phyloP scores from a whole-genome alignment of 192 early-diverging fungal species.

The Linnemannia elongata region DNA sequence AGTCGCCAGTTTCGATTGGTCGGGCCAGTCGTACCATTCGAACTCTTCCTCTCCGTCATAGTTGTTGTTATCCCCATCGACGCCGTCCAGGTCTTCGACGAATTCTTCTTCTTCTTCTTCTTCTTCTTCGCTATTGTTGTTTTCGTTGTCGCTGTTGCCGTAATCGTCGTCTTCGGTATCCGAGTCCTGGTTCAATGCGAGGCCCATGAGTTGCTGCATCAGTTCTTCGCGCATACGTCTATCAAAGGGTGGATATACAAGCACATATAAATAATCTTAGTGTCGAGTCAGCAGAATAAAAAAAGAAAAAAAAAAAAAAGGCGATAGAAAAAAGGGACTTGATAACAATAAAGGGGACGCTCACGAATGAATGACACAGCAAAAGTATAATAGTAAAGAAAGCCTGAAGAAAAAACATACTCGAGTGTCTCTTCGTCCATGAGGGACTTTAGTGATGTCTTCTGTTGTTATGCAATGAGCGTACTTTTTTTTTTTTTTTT shows the following conservation, averaged over 20 bases:
- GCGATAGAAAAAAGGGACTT: neutral
- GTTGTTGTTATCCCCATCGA: neutral
- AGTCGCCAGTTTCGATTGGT: neutral
- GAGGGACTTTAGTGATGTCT: no score
- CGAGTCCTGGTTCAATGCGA: conserved; percentile 6
- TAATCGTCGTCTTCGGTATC: conserved; percentile 11
- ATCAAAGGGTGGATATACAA: neutral
- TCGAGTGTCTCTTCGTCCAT: conserved; percentile 18
- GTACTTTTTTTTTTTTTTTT: no score
- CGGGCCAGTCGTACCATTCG: conserved; percentile 20
- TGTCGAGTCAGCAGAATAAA: neutral
- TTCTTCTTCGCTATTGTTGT: neutral
- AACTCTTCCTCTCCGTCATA: conserved; percentile 3
- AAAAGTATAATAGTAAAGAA: neutral
- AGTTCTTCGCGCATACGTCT: conserved; percentile 19
- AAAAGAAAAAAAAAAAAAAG: neutral
- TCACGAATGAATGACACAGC: neutral
- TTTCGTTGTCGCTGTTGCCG: neutral
- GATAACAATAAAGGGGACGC: neutral
- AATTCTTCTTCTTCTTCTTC: neutral
- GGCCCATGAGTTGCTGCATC: neutral
- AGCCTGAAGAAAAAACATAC: neutral
- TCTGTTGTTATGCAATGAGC: neutral
- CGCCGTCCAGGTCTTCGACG: neutral
- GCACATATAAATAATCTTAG: neutral